Evolutionary conservation across 257 asterid species (phyloP), one percentile per base, ranked within the genome.

Genomic region (Primulina eburnea): DNA sequence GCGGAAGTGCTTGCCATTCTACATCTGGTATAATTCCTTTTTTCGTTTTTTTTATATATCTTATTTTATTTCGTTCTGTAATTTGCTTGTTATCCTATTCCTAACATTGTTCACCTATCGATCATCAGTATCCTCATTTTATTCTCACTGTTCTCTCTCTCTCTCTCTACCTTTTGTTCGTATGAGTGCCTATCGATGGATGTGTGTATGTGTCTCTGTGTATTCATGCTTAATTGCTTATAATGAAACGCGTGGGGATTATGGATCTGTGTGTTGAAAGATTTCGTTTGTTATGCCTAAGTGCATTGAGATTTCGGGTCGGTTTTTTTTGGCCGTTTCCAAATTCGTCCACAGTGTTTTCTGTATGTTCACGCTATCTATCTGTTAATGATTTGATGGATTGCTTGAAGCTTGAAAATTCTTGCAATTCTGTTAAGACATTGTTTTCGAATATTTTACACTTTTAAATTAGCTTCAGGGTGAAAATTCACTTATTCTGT

Each of bases 1-100:
- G 93, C 60, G 95, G 90, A 70, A 84, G 71, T 78, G 79, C 94
- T 70, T 93, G 95, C 72, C 94, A 93, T 82, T 85, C 97, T 61
- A 76, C 88, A 79, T 87, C 96, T 68, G 97, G 99, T 93, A 84
- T 70, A 14, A 60, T 40, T 74, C 66, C 56, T 47, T 61, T 75
- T 50, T 28, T 34, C 32, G 34, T 5, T 34, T 28, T 5, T 34
- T 28, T 21, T 68, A 56, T 20, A 4, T 52, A 16, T 70, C 64
- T 57, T 21, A 72, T 64, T n/a, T 53, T 3, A 35, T 33, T 71
- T 33, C 70, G 68, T 58, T 65, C 5, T 52, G 59, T 47, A 8
- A 21, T 18, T 16, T 10, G 58, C 40, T 53, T 6, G 9, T 35
- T 34, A 28, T 14, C 55, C 35, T 73, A 40, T n/a, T 14, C 55